Evolutionary conservation across 2,329 filamentous ascomycete species (phyloP).

Genomic region (Didymella glomerata): DNA sequence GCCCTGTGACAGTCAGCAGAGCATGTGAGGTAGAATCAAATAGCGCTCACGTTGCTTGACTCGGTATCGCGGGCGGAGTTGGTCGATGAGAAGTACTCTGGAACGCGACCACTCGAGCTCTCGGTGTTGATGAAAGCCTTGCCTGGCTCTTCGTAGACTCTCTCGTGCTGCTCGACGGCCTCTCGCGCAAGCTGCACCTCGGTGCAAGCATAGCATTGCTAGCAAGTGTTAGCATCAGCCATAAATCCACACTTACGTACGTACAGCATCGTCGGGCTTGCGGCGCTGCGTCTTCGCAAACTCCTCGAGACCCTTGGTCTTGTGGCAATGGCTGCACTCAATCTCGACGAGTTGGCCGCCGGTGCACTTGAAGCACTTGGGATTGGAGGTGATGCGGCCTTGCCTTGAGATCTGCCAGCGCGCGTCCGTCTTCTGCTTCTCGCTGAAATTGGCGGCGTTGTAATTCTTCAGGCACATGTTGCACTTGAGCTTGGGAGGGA

Average conservation of each 20-base stretch:
- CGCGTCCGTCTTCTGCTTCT: slow-evolving; percentile 55
- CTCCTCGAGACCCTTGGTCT: slow-evolving; percentile 56
- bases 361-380: slow-evolving; percentile 57
- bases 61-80: slow-evolving; percentile 12
- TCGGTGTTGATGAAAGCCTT: slow-evolving; percentile 35
- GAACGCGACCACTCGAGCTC: slow-evolving; percentile 21
- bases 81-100: slow-evolving; percentile 33
- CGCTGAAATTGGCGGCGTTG: slow-evolving; percentile 53
- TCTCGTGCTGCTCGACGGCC: slow-evolving; percentile 33
- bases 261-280: slow-evolving; percentile 57
- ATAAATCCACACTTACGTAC: slow-evolving; percentile 25
- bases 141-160: slow-evolving; percentile 41
- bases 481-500: slow-evolving; percentile 55
- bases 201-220: slow-evolving; percentile 47
- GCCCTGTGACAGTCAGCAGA: slow-evolving; percentile 27
- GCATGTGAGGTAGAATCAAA: background rate
- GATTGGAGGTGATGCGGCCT: slow-evolving; percentile 30
- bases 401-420: slow-evolving; percentile 29
- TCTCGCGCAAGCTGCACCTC: slow-evolving; percentile 34
- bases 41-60: slow-evolving; percentile 33
- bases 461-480: slow-evolving; percentile 56
- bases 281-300: slow-evolving; percentile 61
- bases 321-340: slow-evolving; percentile 58
- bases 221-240: slow-evolving; percentile 17
- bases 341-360: slow-evolving; percentile 57